Conservation (phyloP, 2,329 filamentous ascomycete genomes). For the Metarhizium guizhouense region DNA sequence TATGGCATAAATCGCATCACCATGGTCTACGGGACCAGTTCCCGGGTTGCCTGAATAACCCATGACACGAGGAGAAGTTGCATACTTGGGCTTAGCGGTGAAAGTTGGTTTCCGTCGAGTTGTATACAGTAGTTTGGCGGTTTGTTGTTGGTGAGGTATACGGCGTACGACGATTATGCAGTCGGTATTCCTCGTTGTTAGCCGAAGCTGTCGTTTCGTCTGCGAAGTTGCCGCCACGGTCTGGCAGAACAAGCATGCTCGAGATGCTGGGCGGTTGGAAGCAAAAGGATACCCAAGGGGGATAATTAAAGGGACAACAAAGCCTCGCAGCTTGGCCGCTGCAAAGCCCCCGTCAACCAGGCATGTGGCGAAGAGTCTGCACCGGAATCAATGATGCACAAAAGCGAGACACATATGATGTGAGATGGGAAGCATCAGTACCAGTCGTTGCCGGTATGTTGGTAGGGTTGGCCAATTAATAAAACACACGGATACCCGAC, state of each 20-base stretch:
- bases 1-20: not conserved
- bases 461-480: not conserved
- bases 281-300: not conserved
- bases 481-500: not conserved
- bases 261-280: not conserved
- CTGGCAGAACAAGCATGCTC: not conserved
- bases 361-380: not conserved
- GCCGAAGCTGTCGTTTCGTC: not conserved
- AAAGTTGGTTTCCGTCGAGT: not conserved
- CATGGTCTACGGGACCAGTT: not conserved
- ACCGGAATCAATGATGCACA: not conserved
- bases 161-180: not conserved
- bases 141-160: not conserved
- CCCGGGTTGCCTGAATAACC: constrained; percentile 6
- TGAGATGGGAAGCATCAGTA: not conserved
- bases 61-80: not conserved
- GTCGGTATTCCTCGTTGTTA: not conserved
- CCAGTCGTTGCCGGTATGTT: not conserved
- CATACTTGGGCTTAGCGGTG: not conserved
- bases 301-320: not conserved
- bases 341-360: not conserved
- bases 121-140: not conserved
- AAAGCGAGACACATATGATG: not conserved
- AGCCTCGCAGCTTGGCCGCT: not conserved
- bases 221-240: not conserved